Percentiles rank a stretch among this genome's conserved stretches.
These are phyloP conservation scores for Beauveria scarabaeidicola DNA, from an alignment of 2,329 filamentous ascomycete species.

Conservation along the genomic window DNA sequence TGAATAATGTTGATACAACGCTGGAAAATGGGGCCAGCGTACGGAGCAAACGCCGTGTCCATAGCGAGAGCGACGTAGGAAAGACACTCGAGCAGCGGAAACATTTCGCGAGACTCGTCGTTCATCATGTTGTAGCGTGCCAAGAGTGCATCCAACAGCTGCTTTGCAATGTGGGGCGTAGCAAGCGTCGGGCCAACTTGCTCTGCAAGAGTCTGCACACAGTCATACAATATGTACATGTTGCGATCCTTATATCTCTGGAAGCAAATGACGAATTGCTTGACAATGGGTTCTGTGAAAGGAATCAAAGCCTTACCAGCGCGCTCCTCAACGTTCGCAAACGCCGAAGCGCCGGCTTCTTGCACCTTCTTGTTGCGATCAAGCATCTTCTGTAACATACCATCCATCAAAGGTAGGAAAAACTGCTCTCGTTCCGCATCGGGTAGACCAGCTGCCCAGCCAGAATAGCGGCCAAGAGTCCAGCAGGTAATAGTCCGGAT, in stretches of 20 bases:
- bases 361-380: conserved; percentile 98
- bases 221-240: conserved; percentile 98
- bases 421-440: conserved; percentile 64
- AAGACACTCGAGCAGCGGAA: conserved; percentile 90
- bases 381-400: conserved; percentile 87
- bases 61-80: conserved; percentile 89
- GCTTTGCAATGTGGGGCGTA: conserved; percentile 68
- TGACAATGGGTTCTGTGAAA: conserved; percentile 83
- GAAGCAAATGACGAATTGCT: conserved; percentile 89
- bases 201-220: conserved; percentile 92
- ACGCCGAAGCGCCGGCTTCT: conserved; percentile 89
- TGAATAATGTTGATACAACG: conserved; percentile 89
- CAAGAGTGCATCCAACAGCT: conserved; percentile 89
- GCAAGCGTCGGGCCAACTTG: conserved; percentile 76
- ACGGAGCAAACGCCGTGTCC: conserved; percentile 72
- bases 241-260: conserved; percentile 95
- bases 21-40: conserved; percentile 75
- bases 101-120: conserved; percentile 86
- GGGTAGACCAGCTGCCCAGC: conserved; percentile 75
- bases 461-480: conserved; percentile 88
- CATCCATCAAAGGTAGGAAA: conserved; percentile 96
- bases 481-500: conserved; percentile 97
- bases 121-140: conserved; percentile 77
- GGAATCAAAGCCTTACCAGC: conserved; percentile 71
- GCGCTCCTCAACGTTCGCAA: conserved; percentile 92